Conservation (phyloP, 129 eudicot genomes). For the Artemisia tridentata region DNA sequence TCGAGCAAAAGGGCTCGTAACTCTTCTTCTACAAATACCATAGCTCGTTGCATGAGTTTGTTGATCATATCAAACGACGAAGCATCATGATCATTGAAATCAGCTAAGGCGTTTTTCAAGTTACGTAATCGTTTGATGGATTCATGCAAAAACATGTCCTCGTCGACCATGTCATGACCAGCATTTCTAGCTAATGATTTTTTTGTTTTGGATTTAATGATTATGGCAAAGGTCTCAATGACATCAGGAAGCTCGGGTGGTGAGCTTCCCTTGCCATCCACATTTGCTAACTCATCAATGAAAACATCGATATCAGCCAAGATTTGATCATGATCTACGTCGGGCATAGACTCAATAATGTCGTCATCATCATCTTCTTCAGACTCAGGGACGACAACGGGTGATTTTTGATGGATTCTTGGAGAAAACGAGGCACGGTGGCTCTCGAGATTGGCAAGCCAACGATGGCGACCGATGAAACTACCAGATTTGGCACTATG, state of each 20-base stretch:
- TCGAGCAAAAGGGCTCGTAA: constrained; percentile 51
- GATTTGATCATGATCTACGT: constrained; percentile 27
- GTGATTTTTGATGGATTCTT: constrained; percentile 13
- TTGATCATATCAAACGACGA: constrained; percentile 33
- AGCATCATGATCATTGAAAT: constrained; percentile 20
- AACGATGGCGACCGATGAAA: constrained; percentile 39
- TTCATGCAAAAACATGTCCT: constrained; percentile 37
- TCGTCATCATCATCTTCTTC: neutral
- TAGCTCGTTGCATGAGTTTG: constrained; percentile 53
- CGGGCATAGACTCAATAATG: neutral
- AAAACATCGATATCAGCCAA: constrained; percentile 39
- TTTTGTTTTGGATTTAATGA: constrained; percentile 36
- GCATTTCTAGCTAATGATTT: constrained; percentile 23
- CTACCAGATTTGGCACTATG: constrained; percentile 28
- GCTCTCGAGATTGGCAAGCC: constrained; percentile 26
- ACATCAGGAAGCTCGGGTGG: constrained; percentile 39
- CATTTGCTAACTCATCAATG: constrained; percentile 27
- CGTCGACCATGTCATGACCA: constrained; percentile 28
- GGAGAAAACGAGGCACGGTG: constrained; percentile 27
- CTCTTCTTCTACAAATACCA: constrained; percentile 65
- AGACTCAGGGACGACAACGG: neutral
- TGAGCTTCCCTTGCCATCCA: constrained; percentile 36
- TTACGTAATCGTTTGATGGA: constrained; percentile 38
- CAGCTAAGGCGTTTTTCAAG: constrained; percentile 34
- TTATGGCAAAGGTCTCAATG: constrained; percentile 38